These are phyloP conservation scores for Cordyceps pruinosa DNA, from an alignment of 2,329 filamentous ascomycete species.

Conservation along the genomic window DNA sequence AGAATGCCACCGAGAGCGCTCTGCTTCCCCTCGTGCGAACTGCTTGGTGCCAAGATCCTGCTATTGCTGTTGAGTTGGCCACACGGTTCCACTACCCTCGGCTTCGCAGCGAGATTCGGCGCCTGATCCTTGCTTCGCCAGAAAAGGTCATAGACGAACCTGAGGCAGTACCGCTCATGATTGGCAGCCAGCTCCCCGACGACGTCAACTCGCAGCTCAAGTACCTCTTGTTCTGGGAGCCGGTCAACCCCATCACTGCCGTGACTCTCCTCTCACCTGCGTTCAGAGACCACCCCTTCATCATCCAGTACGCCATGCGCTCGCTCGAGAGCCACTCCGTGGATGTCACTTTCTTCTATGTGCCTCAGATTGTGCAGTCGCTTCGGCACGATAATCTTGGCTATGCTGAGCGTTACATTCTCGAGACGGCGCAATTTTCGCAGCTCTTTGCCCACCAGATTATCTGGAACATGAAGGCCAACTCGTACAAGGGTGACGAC, in stretches of 20 bases:
- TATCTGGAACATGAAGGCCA: constrained; percentile 99
- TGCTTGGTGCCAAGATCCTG: constrained; percentile 81
- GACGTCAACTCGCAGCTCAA: constrained; percentile 79
- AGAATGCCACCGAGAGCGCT: constrained; percentile 35
- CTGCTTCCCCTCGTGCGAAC: constrained; percentile 63
- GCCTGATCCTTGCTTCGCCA: constrained; percentile 73
- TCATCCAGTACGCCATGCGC: constrained; percentile 95
- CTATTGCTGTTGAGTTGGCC: constrained; percentile 78
- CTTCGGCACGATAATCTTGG: constrained; percentile 88
- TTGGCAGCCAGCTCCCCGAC: constrained; percentile 66
- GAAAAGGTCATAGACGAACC: constrained; percentile 76
- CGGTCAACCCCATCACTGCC: constrained; percentile 87
- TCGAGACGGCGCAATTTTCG: constrained; percentile 96
- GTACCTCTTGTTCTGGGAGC: constrained; percentile 89
- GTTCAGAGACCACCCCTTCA: constrained; percentile 84
- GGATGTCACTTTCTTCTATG: constrained; percentile 98
- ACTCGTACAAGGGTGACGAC: constrained; percentile 95
- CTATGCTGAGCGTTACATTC: constrained; percentile 92
- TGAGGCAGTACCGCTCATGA: constrained; percentile 73
- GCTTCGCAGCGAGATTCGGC: constrained; percentile 69
- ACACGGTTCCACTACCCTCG: constrained; percentile 71
- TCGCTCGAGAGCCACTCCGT: constrained; percentile 88
- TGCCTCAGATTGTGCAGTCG: constrained; percentile 94
- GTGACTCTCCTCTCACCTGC: constrained; percentile 88
- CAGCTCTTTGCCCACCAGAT: constrained; percentile 98